phyloP scores from a whole-genome alignment of 306 rosid species.

The Prunus campanulata region DNA sequence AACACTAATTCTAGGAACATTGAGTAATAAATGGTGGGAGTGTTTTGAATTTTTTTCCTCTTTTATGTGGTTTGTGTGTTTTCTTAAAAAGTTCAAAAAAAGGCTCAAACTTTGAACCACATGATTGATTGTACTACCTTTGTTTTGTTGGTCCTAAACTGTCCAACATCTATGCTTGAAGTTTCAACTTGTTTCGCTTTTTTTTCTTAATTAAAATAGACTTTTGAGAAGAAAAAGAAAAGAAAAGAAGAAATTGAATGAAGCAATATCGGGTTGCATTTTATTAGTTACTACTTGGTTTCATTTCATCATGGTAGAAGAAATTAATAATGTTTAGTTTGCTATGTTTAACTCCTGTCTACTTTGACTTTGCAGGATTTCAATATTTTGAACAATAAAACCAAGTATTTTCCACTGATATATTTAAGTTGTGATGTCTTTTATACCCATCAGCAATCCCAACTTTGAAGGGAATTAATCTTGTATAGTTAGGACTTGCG shows the following conservation, averaged over 20 bases:
- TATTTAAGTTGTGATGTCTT: neutral
- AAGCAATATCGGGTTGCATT: neutral
- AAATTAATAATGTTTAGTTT: neutral
- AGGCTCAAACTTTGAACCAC: too few species aligned
- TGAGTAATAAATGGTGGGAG: neutral
- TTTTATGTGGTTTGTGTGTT: neutral
- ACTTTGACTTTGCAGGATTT: constrained; percentile 10
- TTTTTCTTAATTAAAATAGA: neutral
- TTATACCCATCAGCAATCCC: neutral
- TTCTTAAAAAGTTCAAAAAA: too few species aligned
- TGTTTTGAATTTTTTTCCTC: neutral
- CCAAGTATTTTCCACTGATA: neutral
- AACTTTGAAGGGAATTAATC: neutral
- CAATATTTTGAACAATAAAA: neutral
- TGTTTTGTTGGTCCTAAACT: neutral
- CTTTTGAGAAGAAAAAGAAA: neutral
- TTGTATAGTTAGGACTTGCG: neutral
- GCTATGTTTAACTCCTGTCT: neutral
- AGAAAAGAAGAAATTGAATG: neutral
- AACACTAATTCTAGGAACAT: neutral
- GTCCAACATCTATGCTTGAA: neutral
- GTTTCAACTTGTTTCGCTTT: neutral
- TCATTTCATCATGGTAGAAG: neutral
- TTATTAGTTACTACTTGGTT: neutral
- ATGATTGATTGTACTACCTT: neutral